These are phyloP conservation scores for Pythium apleroticum DNA, from an alignment of 352 stramenopile genomes.

Conservation along the genomic window DNA sequence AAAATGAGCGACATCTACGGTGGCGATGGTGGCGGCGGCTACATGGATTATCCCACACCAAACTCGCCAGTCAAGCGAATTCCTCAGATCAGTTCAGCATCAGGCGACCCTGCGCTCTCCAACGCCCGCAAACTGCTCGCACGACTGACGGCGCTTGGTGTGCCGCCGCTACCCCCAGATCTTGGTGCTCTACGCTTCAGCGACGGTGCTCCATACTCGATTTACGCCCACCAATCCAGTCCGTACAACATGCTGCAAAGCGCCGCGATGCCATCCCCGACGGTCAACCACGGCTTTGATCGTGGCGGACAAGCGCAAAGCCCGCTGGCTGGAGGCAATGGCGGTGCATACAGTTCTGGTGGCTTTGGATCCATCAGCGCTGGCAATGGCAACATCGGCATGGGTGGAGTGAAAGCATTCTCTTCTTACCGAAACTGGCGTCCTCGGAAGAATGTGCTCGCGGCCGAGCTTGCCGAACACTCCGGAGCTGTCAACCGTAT, in stretches of 20 bases:
- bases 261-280: conserved; percentile 4
- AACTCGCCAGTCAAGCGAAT: conserved; percentile 68
- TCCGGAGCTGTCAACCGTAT: conserved; percentile 92
- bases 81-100: conserved; percentile 44
- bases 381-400: conserved; percentile 31
- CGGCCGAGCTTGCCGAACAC: conserved; percentile 91
- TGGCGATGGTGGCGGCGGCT: conserved; percentile 52
- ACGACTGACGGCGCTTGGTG: conserved; percentile 90
- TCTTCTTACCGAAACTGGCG: conserved; percentile 78
- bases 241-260: conserved; percentile 49
- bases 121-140: conserved; percentile 86
- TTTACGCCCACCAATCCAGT: conserved; percentile 72
- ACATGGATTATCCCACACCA: conserved; percentile 55
- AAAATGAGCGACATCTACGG: conserved; percentile 81
- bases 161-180: conserved; percentile 91
- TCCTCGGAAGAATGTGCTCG: conserved; percentile 78
- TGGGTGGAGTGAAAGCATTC: conserved; percentile 31
- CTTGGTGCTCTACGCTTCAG: conserved; percentile 80
- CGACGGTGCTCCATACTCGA: conserved; percentile 72
- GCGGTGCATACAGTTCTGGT: conserved; percentile 11
- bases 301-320: conserved; percentile 20
- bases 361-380: conserved; percentile 6
- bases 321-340: conserved; percentile 2
- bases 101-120: conserved; percentile 74
- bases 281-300: conserved; percentile 10